Conservation (phyloP, 1,284 basidiomycete species). For the Sporisorium reilianum region DNA sequence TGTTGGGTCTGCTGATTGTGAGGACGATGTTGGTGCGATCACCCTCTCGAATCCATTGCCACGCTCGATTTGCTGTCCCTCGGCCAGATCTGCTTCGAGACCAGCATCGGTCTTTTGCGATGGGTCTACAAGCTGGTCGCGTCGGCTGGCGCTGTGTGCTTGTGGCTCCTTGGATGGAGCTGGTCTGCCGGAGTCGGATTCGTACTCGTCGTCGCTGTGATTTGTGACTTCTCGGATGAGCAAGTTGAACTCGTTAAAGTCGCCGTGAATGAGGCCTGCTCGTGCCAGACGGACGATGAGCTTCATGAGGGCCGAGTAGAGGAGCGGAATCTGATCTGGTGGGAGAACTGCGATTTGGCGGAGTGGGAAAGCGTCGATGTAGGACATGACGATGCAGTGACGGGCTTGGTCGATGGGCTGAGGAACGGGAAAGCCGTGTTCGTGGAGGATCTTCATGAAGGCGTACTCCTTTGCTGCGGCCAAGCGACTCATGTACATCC, state of each 20-base stretch:
- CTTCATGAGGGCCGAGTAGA: constrained; percentile 94
- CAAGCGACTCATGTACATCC: constrained; percentile 99
- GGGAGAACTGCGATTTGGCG: constrained; percentile 88
- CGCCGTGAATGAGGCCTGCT: constrained; percentile 94
- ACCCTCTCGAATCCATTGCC: constrained; percentile 64
- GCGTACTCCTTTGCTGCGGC: constrained; percentile 97
- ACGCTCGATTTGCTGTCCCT: constrained; percentile 48
- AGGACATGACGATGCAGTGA: constrained; percentile 95
- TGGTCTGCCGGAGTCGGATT: constrained; percentile 23
- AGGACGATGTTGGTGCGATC: constrained; percentile 20
- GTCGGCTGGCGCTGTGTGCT: constrained; percentile 7
- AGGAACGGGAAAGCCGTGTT: constrained; percentile 93
- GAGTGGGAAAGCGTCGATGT: constrained; percentile 95
- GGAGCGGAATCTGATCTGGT: constrained; percentile 78
- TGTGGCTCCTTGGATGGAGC: constrained; percentile 16
- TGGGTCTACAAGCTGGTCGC: background rate
- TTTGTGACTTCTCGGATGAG: constrained; percentile 77
- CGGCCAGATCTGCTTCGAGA: constrained; percentile 19
- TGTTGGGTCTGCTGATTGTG: constrained; percentile 17
- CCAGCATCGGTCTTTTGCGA: background rate
- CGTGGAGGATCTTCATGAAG: constrained; percentile 98
- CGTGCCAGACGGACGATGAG: constrained; percentile 93
- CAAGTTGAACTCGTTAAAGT: constrained; percentile 99
- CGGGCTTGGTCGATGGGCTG: constrained; percentile 91
- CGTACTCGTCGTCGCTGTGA: constrained; percentile 30